Conservation (phyloP, 73 alveolate species). For the Effrenium voratum region DNA sequence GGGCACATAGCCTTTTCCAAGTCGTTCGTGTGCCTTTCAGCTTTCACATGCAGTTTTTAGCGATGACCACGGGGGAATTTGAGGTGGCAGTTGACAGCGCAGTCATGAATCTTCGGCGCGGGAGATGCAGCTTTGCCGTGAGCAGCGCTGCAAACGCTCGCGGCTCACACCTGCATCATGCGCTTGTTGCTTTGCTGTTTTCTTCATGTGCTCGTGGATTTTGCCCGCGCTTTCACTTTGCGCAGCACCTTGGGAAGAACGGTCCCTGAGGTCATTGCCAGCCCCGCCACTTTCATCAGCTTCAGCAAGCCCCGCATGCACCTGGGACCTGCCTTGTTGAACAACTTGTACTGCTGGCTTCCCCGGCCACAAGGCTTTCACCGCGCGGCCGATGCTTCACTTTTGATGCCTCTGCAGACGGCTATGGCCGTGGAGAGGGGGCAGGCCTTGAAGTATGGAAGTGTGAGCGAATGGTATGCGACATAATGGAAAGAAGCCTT, state of each 20-base stretch:
- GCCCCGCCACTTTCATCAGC: conserved; percentile 90
- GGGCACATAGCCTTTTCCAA: not conserved
- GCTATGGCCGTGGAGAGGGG: conserved; percentile 94
- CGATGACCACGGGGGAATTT: not conserved
- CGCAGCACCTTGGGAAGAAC: too few relatives aligned
- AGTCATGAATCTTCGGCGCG: conserved; percentile 52
- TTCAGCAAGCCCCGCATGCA: conserved; percentile 94
- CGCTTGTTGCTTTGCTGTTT: not conserved
- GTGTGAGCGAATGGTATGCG: not conserved
- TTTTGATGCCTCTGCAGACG: conserved; percentile 91
- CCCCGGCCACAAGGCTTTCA: conserved; percentile 39
- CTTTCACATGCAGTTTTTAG: not conserved
- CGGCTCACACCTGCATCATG: not conserved
- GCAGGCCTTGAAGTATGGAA: not conserved
- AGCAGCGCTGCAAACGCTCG: conserved; percentile 63
- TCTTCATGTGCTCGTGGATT: not conserved
- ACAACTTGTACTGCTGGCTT: not conserved
- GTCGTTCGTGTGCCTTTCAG: not conserved
- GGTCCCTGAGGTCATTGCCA: conserved; percentile 73
- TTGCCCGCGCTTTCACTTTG: not conserved
- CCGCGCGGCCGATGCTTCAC: conserved; percentile 79
- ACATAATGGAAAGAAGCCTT: not conserved
- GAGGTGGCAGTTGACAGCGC: conserved; percentile 94
- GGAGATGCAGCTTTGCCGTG: conserved; percentile 79
- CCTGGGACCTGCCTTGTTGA: too few relatives aligned